These are phyloP conservation scores for Amniculicola lignicola DNA, from an alignment of 495 filamentous ascomycete species.

Conservation along the genomic window DNA sequence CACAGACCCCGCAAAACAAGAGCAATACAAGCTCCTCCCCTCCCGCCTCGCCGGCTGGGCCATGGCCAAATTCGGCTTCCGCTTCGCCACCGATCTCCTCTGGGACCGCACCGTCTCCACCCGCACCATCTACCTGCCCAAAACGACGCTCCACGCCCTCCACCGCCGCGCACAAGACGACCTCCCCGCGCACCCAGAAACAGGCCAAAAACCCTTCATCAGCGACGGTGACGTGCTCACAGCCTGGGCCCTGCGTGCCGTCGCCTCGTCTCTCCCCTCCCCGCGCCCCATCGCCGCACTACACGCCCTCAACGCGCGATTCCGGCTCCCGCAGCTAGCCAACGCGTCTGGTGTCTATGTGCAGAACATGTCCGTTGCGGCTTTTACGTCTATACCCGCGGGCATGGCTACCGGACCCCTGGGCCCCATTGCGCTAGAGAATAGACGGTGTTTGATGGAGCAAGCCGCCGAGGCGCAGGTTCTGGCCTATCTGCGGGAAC, in stretches of 20 bases:
- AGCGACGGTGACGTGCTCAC: slow-evolving; percentile 46
- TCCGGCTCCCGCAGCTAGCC: slow-evolving; percentile 11
- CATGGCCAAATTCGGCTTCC: slow-evolving; percentile 34
- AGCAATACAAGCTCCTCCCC: slow-evolving; percentile 17
- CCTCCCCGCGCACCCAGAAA: slow-evolving; percentile 15
- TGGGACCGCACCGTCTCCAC: slow-evolving; percentile 4
- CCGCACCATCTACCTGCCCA: slow-evolving; percentile 11
- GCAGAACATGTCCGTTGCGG: slow-evolving; percentile 16
- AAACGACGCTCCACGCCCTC: neutral
- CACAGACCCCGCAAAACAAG: slow-evolving; percentile 18
- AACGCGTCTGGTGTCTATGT: slow-evolving; percentile 10
- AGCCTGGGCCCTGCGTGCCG: slow-evolving; percentile 39
- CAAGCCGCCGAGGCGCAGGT: slow-evolving; percentile 16
- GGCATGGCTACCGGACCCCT: slow-evolving; percentile 8
- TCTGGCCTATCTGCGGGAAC: slow-evolving; percentile 10
- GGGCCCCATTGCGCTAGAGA: slow-evolving; percentile 14
- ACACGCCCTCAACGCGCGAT: slow-evolving; percentile 18
- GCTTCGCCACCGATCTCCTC: slow-evolving; percentile 11
- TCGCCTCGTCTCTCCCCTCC: slow-evolving; percentile 11
- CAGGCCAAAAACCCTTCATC: slow-evolving; percentile 41
- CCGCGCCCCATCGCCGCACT: slow-evolving; percentile 11
- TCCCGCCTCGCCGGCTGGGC: slow-evolving; percentile 32
- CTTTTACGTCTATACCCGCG: slow-evolving; percentile 7
- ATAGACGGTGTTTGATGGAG: slow-evolving; percentile 3
- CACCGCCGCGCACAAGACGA: slow-evolving; percentile 5